phyloP scores from a whole-genome alignment of 2,329 filamentous ascomycete genomes.

The Botrytis paeoniae region DNA sequence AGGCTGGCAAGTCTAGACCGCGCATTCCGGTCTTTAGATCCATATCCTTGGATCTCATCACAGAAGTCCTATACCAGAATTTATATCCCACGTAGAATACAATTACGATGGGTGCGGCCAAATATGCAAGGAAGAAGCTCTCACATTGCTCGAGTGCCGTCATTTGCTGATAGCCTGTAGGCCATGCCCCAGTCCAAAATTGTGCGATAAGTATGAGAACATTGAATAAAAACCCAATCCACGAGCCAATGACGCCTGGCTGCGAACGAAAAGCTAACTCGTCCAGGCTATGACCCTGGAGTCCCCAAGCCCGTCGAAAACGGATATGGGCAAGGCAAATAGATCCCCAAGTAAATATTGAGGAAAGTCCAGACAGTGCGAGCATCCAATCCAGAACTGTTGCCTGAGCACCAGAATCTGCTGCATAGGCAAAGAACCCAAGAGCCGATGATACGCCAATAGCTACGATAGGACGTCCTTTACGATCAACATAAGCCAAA shows the following conservation, averaged over 20 bases:
- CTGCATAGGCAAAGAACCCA: slow-evolving; percentile 76
- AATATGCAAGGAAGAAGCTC: slow-evolving; percentile 71
- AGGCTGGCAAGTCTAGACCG: slow-evolving; percentile 75
- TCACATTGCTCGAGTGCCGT: slow-evolving; percentile 48
- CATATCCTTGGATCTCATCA: slow-evolving; percentile 71
- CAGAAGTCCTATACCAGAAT: slow-evolving; percentile 64
- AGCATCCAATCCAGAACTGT: slow-evolving; percentile 77
- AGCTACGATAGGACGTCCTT: slow-evolving; percentile 73
- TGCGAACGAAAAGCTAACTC: slow-evolving; percentile 82
- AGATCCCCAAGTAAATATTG: slow-evolving; percentile 76
- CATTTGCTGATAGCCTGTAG: slow-evolving; percentile 56
- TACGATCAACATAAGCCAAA: slow-evolving; percentile 77
- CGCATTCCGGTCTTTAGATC: slow-evolving; percentile 82
- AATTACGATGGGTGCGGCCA: slow-evolving; percentile 66
- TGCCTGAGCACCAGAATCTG: slow-evolving; percentile 53
- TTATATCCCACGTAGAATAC: slow-evolving; percentile 74
- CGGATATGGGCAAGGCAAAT: slow-evolving; percentile 92
- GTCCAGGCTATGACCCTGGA: slow-evolving; percentile 64
- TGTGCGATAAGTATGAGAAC: slow-evolving; percentile 73
- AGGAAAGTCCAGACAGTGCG: slow-evolving; percentile 68
- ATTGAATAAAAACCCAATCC: slow-evolving; percentile 75
- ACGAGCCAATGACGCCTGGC: slow-evolving; percentile 75
- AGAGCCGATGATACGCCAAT: slow-evolving; percentile 65
- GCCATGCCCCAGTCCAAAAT: slow-evolving; percentile 83
- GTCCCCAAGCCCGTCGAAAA: slow-evolving; percentile 77